Base-by-base conservation (phyloP, 805 yeast genomes). In the Candida yuanshanica region DNA sequence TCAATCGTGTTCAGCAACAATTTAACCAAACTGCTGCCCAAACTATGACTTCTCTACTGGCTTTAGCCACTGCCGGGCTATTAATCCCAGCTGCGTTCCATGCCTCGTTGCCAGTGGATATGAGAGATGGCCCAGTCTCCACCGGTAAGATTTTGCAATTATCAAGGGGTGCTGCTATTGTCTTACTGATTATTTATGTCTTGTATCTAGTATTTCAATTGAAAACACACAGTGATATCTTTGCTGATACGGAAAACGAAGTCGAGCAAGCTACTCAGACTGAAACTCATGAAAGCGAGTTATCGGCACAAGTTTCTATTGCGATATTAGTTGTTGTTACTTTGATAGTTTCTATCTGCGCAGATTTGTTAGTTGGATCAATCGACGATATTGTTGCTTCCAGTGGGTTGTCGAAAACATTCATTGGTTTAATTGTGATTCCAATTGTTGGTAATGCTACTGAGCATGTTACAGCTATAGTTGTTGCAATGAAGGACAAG, bases 371-470 rank as follows among this genome's bases (percentile, higher is more conserved):
- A 45, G 99, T 93, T 38, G 93, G 95, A 21, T 83, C 96, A 18
- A 93, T 93, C 55, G 98, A 93, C 64, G 83, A 77, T 43, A 78
- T 91, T 48, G 98, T 93, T 27, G 85, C 70, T 44, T 66, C 79
- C 23, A 79, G 95, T 3, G 96, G 96, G 4, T 70, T 93, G 41
- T 85, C 96, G 34, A 90, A 91, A 74, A 89, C 98, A 0, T 93
- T 93, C 55, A 88, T 93, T 55, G 98, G 98, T 60, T 71, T 93
- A 51, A 83, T 93, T 52, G 79, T 93, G 35, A 83, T 93, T 47
- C 99, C 99, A 32, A 91, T 93, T 48, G 98, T 93, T 21, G 99
- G 98, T 42, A 93, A 93, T 56, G 99, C 99, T 3, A 98, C 98
- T 11, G 99, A 93, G 64, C 99, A 93, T 63, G 98, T 88, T 39